Evolutionary conservation across 2,329 filamentous ascomycete genomes (phyloP).

Genomic region (Beauveria pseudobassiana): DNA sequence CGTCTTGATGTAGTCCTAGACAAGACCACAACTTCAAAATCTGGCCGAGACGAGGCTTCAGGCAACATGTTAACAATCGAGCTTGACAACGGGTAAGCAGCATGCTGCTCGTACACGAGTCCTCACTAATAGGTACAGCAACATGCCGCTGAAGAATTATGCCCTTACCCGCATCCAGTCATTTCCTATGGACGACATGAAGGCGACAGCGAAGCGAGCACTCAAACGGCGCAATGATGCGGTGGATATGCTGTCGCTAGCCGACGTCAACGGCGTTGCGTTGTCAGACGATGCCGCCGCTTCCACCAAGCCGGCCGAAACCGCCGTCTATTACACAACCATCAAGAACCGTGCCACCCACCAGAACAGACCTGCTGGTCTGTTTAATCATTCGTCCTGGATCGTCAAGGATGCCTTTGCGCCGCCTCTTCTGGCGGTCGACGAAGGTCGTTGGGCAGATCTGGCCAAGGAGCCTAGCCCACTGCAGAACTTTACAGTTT

Average conservation of each 20-base stretch:
- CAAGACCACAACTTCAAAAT: not conserved
- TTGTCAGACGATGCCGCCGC: not conserved
- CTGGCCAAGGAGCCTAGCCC: slow-evolving; percentile 13
- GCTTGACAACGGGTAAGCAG: slow-evolving; percentile 6
- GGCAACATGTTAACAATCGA: slow-evolving; percentile 3
- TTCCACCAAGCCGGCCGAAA: slow-evolving; percentile 2
- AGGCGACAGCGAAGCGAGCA: not conserved
- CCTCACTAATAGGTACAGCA: slow-evolving; percentile 7
- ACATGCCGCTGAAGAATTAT: slow-evolving; percentile 17
- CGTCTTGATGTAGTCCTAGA: slow-evolving; percentile 14
- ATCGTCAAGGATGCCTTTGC: slow-evolving; percentile 5
- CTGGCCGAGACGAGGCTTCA: not conserved
- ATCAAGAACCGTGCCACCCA: slow-evolving; percentile 16
- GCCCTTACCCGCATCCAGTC: slow-evolving; percentile 15
- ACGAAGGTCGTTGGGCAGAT: slow-evolving; percentile 11
- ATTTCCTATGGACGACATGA: slow-evolving; percentile 12
- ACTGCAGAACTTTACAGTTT: slow-evolving; percentile 14
- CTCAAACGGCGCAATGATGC: not conserved
- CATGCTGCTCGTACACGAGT: no score
- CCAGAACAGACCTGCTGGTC: slow-evolving; percentile 17
- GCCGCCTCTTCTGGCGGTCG: slow-evolving; percentile 14
- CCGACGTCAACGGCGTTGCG: not conserved
- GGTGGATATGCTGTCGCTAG: not conserved
- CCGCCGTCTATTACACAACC: slow-evolving; percentile 16
- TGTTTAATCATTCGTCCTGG: slow-evolving; percentile 19